Percentiles rank a stretch among this genome's conserved stretches.
Conservation (phyloP, 2,329 filamentous ascomycete genomes). For the Spiromastix sp. region DNA sequence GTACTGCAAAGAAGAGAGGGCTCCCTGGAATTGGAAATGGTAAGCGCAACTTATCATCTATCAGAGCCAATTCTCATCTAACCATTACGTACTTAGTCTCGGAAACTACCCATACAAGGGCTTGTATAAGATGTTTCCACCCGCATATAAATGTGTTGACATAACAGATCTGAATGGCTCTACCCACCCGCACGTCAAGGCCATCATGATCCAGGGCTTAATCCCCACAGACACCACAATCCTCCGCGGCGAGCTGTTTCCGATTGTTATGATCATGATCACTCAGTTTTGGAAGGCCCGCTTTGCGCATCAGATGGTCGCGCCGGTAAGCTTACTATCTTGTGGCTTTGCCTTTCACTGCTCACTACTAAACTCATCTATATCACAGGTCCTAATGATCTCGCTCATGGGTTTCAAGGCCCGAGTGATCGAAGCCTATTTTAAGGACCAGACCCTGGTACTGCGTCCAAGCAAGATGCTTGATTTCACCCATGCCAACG, state of each 20-base stretch:
- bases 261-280: background rate
- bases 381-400: slow-evolving; percentile 10
- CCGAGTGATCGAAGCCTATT: slow-evolving; percentile 12
- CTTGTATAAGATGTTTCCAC: slow-evolving; percentile 9
- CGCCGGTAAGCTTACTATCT: background rate
- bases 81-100: too few species aligned
- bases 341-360: too few species aligned
- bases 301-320: background rate
- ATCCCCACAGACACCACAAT: slow-evolving; percentile 8
- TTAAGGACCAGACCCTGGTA: slow-evolving; percentile 7
- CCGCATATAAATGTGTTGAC: slow-evolving; percentile 8
- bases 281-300: background rate
- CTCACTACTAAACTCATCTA: too few species aligned
- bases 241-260: slow-evolving; percentile 3
- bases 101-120: slow-evolving; percentile 9
- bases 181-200: slow-evolving; percentile 10
- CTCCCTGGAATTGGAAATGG: too few species aligned
- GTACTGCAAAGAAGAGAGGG: too few species aligned
- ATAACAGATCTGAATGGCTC: slow-evolving; percentile 5
- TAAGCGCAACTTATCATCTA: too few species aligned
- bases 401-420: slow-evolving; percentile 11
- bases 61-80: too few species aligned
- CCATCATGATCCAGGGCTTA: slow-evolving; percentile 12
- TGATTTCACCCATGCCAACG: background rate
- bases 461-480: slow-evolving; percentile 11